Conservation (phyloP, 2,329 filamentous ascomycete species). For the Parastagonospora nodorum region DNA sequence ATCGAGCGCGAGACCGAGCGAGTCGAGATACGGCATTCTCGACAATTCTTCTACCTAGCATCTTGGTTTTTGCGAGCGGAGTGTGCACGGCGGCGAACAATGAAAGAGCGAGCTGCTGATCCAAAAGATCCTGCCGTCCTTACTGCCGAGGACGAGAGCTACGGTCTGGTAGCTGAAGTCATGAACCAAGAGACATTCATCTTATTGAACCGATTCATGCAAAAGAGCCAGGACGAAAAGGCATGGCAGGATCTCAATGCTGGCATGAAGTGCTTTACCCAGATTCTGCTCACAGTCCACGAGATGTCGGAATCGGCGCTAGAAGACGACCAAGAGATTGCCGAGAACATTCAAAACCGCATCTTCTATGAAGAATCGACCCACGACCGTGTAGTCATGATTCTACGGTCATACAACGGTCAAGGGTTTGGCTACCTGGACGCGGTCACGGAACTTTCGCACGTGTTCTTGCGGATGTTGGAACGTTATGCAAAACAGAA, state of each 20-base stretch:
- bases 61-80: constrained; percentile 93
- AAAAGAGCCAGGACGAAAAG: constrained; percentile 78
- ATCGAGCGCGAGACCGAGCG: constrained; percentile 89
- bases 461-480: constrained; percentile 89
- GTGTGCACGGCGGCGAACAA: constrained; percentile 66
- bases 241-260: constrained; percentile 86
- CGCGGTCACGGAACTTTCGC: constrained; percentile 84
- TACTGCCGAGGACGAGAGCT: constrained; percentile 68
- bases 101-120: constrained; percentile 58
- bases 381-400: constrained; percentile 81
- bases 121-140: constrained; percentile 48
- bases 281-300: constrained; percentile 89
- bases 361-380: constrained; percentile 99
- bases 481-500: constrained; percentile 96
- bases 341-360: constrained; percentile 92
- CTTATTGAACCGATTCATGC: constrained; percentile 81
- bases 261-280: constrained; percentile 91
- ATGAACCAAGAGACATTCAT: constrained; percentile 96
- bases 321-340: constrained; percentile 96
- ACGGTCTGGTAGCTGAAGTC: constrained; percentile 84
- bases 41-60: constrained; percentile 90
- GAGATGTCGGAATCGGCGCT: constrained; percentile 84
- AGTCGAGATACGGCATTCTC: constrained; percentile 74
- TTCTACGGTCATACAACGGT: constrained; percentile 85
- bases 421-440: constrained; percentile 95